Conservation (phyloP, 2,329 filamentous ascomycete genomes). For the Juglanconis juglandina region DNA sequence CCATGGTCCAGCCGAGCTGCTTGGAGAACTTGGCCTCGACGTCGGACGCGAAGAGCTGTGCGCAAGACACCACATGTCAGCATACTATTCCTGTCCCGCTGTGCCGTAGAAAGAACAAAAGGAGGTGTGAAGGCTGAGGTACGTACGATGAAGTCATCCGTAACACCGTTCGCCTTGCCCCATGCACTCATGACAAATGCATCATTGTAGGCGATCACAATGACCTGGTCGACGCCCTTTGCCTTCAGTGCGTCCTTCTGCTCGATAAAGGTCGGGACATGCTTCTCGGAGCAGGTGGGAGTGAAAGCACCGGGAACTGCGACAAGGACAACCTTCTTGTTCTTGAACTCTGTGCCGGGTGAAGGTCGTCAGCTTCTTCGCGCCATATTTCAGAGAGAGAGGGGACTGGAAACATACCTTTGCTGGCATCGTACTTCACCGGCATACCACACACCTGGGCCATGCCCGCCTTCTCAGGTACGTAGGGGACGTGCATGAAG, state of each 20-base stretch:
- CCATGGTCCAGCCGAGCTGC: slow-evolving; percentile 72
- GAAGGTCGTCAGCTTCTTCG: not conserved
- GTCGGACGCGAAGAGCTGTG: slow-evolving; percentile 73
- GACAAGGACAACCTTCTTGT: slow-evolving; percentile 56
- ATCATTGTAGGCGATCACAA: slow-evolving; percentile 82
- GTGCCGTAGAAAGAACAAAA: not conserved
- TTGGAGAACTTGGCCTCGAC: slow-evolving; percentile 67
- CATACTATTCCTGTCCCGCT: not conserved
- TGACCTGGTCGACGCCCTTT: slow-evolving; percentile 80
- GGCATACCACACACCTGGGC: slow-evolving; percentile 71
- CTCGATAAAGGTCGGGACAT: slow-evolving; percentile 77
- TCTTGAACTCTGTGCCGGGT: slow-evolving; percentile 45
- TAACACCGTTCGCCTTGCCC: slow-evolving; percentile 82
- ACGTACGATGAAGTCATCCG: slow-evolving; percentile 60
- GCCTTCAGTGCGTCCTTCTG: slow-evolving; percentile 66
- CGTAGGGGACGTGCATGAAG: slow-evolving; percentile 82
- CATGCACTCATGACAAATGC: slow-evolving; percentile 83
- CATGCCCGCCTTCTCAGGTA: slow-evolving; percentile 63
- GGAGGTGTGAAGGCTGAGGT: not conserved
- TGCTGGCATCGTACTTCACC: slow-evolving; percentile 73
- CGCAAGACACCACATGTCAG: slow-evolving; percentile 2
- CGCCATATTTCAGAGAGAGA: not conserved
- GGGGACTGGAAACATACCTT: slow-evolving; percentile 44
- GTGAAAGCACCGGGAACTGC: slow-evolving; percentile 73
- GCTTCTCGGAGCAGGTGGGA: slow-evolving; percentile 76